Evolutionary conservation across 768 basidiomycete genomes (phyloP).

Genomic region (Leucocoprinus sp.): DNA sequence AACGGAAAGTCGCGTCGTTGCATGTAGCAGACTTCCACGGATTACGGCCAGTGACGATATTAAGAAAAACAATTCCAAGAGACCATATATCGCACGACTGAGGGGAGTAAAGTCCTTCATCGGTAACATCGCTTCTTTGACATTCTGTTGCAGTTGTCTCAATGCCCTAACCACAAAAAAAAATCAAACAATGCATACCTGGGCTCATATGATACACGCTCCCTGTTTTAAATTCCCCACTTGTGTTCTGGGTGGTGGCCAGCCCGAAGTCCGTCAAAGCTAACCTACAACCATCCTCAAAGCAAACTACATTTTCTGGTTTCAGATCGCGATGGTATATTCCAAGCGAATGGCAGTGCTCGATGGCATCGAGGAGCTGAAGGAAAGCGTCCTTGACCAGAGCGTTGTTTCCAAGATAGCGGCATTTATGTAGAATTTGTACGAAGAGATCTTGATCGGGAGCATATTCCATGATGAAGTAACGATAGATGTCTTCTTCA

Average conservation of each 20-base stretch:
- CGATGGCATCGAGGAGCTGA: conserved; percentile 89
- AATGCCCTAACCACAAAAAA: too few relatives aligned
- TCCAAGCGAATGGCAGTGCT: conserved; percentile 84
- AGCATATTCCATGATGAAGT: conserved; percentile 91
- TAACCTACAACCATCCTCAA: conserved; percentile 65
- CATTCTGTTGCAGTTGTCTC: conserved; percentile 55
- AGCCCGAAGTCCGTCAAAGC: conserved; percentile 95
- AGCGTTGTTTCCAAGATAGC: conserved; percentile 76
- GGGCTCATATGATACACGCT: conserved; percentile 99
- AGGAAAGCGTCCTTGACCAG: conserved; percentile 88
- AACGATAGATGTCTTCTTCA: conserved; percentile 74
- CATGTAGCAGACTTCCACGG: conserved; percentile 88
- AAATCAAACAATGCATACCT: conserved; percentile 56
- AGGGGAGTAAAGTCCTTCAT: conserved; percentile 70
- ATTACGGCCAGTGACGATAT: conserved; percentile 89
- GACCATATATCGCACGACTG: conserved; percentile 94
- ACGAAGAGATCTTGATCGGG: conserved; percentile 87
- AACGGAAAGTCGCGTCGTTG: conserved; percentile 83
- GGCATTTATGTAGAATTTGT: conserved; percentile 71
- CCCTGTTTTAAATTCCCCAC: conserved; percentile 89
- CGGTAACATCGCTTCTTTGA: conserved; percentile 63
- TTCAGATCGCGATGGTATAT: conserved; percentile 98
- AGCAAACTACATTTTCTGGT: conserved; percentile 92
- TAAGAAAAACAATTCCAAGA: conserved; percentile 91
- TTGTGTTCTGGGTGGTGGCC: conserved; percentile 78